Evolutionary conservation across 139 green algal genomes (phyloP), one percentile per base, ranked within the genome.

Genomic region (Haematococcus lacustris): DNA sequence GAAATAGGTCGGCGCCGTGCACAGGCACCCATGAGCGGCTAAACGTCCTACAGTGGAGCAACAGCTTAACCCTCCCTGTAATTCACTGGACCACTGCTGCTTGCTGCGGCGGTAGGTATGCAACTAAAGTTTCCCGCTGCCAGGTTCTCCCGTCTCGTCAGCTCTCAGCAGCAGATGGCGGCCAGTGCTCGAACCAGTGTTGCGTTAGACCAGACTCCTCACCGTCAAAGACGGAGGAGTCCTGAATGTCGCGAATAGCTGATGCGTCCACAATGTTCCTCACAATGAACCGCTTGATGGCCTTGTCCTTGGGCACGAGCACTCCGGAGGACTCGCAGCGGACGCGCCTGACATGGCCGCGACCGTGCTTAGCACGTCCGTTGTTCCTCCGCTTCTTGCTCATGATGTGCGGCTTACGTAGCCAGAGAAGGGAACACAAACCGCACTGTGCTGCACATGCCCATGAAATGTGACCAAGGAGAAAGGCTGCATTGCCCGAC

Each of bases 221-320:
- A 96, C 90, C 85, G 51, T 96, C 92, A 57, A 96, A 83, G 66
- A 92, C 84, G 66, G 88, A 99, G 21, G 91, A 79, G 72, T 99
- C 95, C 88, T 98, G 93, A 68, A 99, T 91, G 86, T 99, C 95
- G 72, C 95, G 93, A 73, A 99, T 93, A 66, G 95, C 95, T 21
- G 92, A 97, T 38, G 94, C 92, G 73, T 99, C 95, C 73, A 99
- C 95, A 63, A 98, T 98, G 79, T 96, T 95, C 17, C 93, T 74
- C 70, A 99, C 95, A 35, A 99, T 94, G 85, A 97, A 99, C 60
- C 95, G 86, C 93, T 98, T 99, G 86, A 99, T 96, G 51, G 95
- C 95, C 87, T 99, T 99, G 83, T 99, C 95, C 88, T 97, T 98
- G 64, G 93, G 89, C 64, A 97, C 93, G 82, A 98, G 85, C 51